Conservation (phyloP, 257 asterid species). For the Solanum habrochaites region DNA sequence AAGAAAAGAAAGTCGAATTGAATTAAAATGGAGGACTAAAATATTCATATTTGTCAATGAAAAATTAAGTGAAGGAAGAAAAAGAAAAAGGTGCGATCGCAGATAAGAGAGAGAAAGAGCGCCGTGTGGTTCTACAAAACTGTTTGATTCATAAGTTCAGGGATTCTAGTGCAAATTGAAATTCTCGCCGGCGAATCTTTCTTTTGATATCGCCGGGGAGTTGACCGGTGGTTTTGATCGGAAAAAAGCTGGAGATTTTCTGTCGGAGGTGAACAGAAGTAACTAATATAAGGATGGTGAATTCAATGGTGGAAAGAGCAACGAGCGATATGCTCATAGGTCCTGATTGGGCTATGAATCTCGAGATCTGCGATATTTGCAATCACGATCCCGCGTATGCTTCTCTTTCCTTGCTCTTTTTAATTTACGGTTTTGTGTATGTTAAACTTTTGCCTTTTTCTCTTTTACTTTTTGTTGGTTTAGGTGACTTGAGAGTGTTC, state of each 20-base stretch:
- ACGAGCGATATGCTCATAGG: conserved; percentile 97
- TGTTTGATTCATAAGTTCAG: neutral
- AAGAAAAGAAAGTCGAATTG: neutral
- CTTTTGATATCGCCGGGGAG: conserved; percentile 6
- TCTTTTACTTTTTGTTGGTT: neutral
- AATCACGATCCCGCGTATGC: conserved; percentile 91
- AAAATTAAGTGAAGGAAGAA: neutral
- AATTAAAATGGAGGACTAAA: neutral
- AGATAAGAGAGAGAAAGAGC: neutral
- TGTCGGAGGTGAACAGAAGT: neutral
- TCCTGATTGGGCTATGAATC: conserved; percentile 99
- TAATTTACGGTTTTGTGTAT: neutral
- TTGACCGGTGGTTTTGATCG: neutral
- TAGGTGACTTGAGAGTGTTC: neutral
- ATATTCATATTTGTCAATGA: neutral
- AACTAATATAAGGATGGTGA: conserved; percentile 44
- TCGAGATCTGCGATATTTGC: conserved; percentile 97
- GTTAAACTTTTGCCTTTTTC: neutral
- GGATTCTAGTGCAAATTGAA: neutral
- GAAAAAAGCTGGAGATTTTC: neutral
- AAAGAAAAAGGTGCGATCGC: neutral
- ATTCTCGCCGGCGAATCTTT: neutral
- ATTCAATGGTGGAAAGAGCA: conserved; percentile 92
- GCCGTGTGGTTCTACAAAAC: neutral
- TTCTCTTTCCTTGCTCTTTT: neutral